Evolutionary conservation across 805 yeast species (phyloP).

Genomic region (Metschnikowia peoriensis): DNA sequence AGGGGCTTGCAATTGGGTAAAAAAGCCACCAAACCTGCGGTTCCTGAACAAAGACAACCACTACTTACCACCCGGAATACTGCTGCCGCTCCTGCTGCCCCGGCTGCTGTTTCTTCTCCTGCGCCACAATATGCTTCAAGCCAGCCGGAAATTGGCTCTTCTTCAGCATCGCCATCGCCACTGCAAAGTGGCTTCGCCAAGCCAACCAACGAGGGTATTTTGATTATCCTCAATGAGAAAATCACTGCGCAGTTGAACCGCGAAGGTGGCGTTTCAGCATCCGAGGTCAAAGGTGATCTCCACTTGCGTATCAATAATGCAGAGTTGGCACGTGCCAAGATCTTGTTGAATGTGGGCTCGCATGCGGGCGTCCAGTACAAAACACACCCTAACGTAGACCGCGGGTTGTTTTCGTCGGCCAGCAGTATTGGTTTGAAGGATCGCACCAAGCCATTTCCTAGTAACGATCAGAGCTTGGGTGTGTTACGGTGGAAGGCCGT

Average conservation of each 20-base stretch:
- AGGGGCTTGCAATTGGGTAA: conserved; percentile 81
- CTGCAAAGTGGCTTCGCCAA: conserved; percentile 20
- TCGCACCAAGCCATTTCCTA: conserved; percentile 76
- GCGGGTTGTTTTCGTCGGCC: conserved; percentile 56
- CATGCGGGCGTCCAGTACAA: conserved; percentile 67
- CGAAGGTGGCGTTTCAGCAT: conserved; percentile 68
- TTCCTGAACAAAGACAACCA: conserved; percentile 20
- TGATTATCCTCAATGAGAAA: conserved; percentile 74
- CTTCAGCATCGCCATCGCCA: conserved; percentile 24
- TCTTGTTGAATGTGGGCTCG: conserved; percentile 50
- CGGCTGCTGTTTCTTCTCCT: background rate
- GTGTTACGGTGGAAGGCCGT: conserved; percentile 89
- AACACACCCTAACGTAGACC: conserved; percentile 96
- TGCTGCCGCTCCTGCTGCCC: conserved; percentile 10
- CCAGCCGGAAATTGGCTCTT: conserved; percentile 22
- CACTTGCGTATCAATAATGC: conserved; percentile 83
- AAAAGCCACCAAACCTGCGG: conserved; percentile 32
- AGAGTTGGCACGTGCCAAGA: conserved; percentile 63
- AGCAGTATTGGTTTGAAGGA: conserved; percentile 74
- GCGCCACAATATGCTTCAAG: conserved; percentile 16
- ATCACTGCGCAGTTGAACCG: conserved; percentile 75
- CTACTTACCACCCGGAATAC: conserved; percentile 20
- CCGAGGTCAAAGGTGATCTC: conserved; percentile 87
- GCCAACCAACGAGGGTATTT: conserved; percentile 67
- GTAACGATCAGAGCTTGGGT: conserved; percentile 86